These are phyloP conservation scores for Populus tremula DNA, from an alignment of 345 rosid species.

Conservation along the genomic window DNA sequence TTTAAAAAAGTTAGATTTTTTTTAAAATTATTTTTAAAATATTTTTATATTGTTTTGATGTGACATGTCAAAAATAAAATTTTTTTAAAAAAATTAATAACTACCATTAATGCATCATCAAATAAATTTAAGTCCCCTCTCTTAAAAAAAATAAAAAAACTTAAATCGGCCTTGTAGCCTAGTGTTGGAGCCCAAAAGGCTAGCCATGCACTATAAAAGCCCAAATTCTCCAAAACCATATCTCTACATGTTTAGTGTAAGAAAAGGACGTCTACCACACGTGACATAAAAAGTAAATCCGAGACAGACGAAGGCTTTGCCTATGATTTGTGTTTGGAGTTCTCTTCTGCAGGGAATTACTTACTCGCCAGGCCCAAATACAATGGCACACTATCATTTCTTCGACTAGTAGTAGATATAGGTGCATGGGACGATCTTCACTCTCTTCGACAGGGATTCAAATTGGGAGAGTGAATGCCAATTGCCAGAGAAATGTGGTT, in stretches of 20 bases:
- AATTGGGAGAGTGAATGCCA: constrained; percentile 37
- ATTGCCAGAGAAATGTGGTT: constrained; percentile 40
- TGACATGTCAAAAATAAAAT: rapidly evolving
- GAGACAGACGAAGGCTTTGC: no score
- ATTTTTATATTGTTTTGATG: no score
- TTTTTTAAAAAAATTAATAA: no score
- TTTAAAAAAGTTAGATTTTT: no score
- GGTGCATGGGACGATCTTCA: constrained; percentile 42
- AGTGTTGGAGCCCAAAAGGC: constrained; percentile 9
- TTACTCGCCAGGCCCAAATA: constrained; percentile 30
- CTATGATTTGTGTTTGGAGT: no score
- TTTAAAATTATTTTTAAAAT: no score
- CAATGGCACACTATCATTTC: constrained; percentile 37
- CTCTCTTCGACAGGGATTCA: constrained; percentile 33
- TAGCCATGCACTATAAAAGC: constrained; percentile 30
- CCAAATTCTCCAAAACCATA: constrained; percentile 32
- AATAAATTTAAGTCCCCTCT: no score
- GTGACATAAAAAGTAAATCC: background rate
- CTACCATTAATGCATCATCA: rapidly evolving
- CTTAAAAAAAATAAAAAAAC: background rate
- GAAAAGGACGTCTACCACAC: background rate
- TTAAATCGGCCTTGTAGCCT: background rate
- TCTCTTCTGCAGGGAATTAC: background rate
- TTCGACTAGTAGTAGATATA: constrained; percentile 50
- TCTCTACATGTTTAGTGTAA: constrained; percentile 20